Conservation (phyloP, 192 early-diverging fungal genomes). For the Dimargaris cristalligena region DNA sequence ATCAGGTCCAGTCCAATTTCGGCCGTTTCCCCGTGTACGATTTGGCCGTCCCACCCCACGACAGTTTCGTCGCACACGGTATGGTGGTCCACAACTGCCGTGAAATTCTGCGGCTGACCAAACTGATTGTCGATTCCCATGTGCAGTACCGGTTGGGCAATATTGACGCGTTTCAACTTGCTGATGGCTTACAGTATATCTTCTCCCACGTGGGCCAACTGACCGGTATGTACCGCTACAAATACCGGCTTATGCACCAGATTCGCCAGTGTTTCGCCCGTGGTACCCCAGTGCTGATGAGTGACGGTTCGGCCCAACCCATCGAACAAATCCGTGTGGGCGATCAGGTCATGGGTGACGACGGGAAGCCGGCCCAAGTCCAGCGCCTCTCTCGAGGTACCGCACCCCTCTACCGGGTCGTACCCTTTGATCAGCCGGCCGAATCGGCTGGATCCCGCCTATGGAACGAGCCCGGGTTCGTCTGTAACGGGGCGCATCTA, state of each 20-base stretch:
- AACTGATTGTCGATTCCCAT: conserved; percentile 92
- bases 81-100: conserved; percentile 44
- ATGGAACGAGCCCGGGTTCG: neutral
- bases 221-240: conserved; percentile 99
- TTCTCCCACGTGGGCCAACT: conserved; percentile 98
- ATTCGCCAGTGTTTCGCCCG: conserved; percentile 52
- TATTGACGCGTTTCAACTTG: conserved; percentile 97
- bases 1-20: neutral
- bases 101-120: conserved; percentile 92
- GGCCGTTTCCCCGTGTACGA: conserved; percentile 23
- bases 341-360: conserved; percentile 10
- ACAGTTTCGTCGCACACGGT: conserved; percentile 29
- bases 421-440: neutral
- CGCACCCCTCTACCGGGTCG: neutral
- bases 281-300: neutral
- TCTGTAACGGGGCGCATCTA: conserved; percentile 3
- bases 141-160: conserved; percentile 97
- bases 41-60: conserved; percentile 25
- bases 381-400: neutral
- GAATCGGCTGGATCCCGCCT: neutral
- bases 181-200: conserved; percentile 96
- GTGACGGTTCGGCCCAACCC: neutral
- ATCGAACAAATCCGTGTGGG: conserved; percentile 8
- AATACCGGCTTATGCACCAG: conserved; percentile 94
- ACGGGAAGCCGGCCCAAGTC: neutral